Base-by-base conservation (phyloP, 1,139 yeast species). In the Suhomyces atakaporum region DNA sequence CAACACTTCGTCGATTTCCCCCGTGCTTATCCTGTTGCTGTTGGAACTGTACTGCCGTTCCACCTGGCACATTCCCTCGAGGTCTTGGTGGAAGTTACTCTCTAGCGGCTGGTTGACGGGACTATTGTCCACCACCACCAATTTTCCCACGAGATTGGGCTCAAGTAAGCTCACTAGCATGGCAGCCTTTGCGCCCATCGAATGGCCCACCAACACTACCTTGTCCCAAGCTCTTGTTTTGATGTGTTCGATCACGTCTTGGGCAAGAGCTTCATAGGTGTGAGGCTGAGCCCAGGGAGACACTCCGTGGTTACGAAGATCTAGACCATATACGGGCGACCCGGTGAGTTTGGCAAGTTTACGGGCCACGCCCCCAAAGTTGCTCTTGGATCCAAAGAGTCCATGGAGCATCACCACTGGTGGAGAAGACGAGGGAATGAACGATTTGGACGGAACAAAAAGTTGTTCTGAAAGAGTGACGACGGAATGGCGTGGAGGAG, bases 101-200 rank as follows among this genome's bases (percentile, higher is more conserved):
- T 55, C 68, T 12, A 69, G 51, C 1, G 46, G 44, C 19, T 53
- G 51, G 7, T 42, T 32, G 2, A 58, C 61, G 1, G 81, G 81
- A 6, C 75, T 59, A 50, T 74, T 75, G 44, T 76, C 81, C 10
- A 76, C 64, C 11, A 73, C 66, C 12, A 74, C 66, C 24, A 75
- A 57, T 29, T 66, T 58, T 14, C 56, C 49, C 6, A 74, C 58
- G 31, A 63, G 40, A 4, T 63, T 63, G 1, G 79, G 78, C 31
- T 55, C 48, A 30, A 55, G 47, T 28, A 75, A 53, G 4, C 70
- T 61, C 3, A 69, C 63, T 36, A 71, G 40, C 79, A 75, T 74
- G 5, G 77, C 69, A 5, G 69, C 69, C 42, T 75, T 75, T 6
- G 79, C 80, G 0, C 81, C 81, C 68, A 76, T 65, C 16, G 77